A percentile compares a stretch with the other conserved stretches of the same genome.
Conservation (phyloP, 1,284 basidiomycete species). For the Trametes hirsuta region DNA sequence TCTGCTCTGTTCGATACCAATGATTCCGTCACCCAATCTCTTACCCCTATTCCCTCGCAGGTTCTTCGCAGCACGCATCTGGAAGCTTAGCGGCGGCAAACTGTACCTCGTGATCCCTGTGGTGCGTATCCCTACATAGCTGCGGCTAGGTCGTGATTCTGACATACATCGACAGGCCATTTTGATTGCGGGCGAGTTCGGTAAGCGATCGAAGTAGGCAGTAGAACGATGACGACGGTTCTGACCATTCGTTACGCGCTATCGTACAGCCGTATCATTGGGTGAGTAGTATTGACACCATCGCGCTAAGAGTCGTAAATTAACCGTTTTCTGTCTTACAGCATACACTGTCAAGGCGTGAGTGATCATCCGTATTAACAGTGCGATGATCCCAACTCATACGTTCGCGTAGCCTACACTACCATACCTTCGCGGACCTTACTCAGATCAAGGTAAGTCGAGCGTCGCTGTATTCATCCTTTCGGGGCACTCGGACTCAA, state of each 20-base stretch:
- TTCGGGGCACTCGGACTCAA: neutral
- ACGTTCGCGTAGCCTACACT: constrained; percentile 9
- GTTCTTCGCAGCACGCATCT: constrained; percentile 56
- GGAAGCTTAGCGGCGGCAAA: constrained; percentile 55
- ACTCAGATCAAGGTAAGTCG: constrained; percentile 44
- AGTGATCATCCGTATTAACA: neutral
- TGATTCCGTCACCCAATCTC: neutral
- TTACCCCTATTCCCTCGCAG: constrained; percentile 29
- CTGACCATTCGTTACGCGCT: too few relatives aligned
- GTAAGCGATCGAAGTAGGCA: constrained; percentile 28
- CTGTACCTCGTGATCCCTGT: constrained; percentile 42
- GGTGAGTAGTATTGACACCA: neutral
- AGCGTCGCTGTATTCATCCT: neutral
- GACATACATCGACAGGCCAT: constrained; percentile 31
- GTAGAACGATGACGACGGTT: neutral
- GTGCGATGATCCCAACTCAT: neutral
- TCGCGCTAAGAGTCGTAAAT: too few relatives aligned
- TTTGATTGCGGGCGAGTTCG: constrained; percentile 54
- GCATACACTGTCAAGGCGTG: constrained; percentile 25
- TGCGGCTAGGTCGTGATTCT: neutral
- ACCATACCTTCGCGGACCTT: constrained; percentile 48
- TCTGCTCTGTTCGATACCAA: neutral
- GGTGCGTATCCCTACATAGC: constrained; percentile 34
- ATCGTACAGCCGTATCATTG: constrained; percentile 1
- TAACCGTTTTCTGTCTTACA: neutral